These are phyloP conservation scores for Alnus rubra DNA, from an alignment of 306 rosid species.

Conservation along the genomic window DNA sequence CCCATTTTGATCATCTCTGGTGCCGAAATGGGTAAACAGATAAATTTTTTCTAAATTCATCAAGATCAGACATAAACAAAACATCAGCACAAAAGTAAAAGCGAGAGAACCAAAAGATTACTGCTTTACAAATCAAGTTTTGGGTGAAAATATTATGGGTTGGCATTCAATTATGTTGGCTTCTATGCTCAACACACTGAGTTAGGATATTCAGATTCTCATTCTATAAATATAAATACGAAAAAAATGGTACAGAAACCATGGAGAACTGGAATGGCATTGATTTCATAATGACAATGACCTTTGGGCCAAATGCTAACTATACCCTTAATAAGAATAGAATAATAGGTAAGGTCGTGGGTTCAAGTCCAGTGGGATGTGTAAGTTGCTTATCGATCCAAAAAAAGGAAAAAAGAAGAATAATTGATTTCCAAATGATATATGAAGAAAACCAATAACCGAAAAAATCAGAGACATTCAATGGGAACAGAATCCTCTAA, in stretches of 20 bases:
- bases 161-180: neutral
- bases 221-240: neutral
- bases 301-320: neutral
- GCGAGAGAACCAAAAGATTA: neutral
- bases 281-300: neutral
- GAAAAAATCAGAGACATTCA: neutral
- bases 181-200: neutral
- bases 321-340: neutral
- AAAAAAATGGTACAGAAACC: neutral
- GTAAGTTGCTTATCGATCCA: neutral
- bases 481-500: neutral
- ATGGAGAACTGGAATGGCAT: neutral
- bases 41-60: neutral
- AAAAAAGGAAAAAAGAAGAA: neutral
- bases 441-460: neutral
- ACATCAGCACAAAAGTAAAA: neutral
- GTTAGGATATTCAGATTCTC: neutral
- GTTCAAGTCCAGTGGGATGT: neutral
- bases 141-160: neutral
- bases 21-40: neutral
- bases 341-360: neutral
- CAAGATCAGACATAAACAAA: neutral
- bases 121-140: neutral
- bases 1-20: constrained; percentile 4
- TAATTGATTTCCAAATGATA: neutral